Percentiles rank a stretch among this genome's conserved stretches.
Evolutionary conservation across 225 moss, liverwort and hornwort genomes (phyloP).

Genomic region (Takakia lepidozioides): DNA sequence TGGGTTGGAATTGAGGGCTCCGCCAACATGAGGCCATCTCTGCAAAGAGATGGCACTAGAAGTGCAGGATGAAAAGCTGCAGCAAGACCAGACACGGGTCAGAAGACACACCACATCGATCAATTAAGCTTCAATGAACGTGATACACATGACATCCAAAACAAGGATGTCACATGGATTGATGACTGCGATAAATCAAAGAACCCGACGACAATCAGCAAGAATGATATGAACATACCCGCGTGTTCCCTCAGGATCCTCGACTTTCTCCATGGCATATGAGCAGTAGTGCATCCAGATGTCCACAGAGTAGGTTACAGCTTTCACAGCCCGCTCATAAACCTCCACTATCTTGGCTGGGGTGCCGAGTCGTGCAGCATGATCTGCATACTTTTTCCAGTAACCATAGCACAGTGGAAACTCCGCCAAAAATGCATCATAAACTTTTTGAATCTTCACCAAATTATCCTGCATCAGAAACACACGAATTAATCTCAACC

Average conservation of each 20-base stretch:
- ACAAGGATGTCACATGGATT: conserved; percentile 66
- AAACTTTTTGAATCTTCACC: conserved; percentile 64
- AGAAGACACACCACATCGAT: conserved; percentile 82
- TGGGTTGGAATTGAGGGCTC: conserved; percentile 77
- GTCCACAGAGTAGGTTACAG: conserved; percentile 94
- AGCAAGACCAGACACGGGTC: conserved; percentile 98
- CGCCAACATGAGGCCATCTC: conserved; percentile 97
- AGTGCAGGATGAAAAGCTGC: conserved; percentile 96
- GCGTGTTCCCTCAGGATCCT: conserved; percentile 58
- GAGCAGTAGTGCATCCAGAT: conserved; percentile 97
- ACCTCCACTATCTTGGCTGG: conserved; percentile 71
- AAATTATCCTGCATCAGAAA: conserved; percentile 42
- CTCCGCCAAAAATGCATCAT: conserved; percentile 80
- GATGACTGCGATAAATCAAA: conserved; percentile 43
- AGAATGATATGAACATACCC: conserved; percentile 60
- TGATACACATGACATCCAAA: conserved; percentile 40
- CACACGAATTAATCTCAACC: neutral
- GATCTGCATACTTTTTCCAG: conserved; percentile 98
- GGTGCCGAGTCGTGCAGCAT: conserved; percentile 61
- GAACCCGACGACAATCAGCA: conserved; percentile 43
- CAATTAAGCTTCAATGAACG: conserved; percentile 39
- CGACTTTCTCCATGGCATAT: conserved; percentile 84
- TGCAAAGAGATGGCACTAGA: conserved; percentile 91
- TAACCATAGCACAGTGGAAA: conserved; percentile 96
- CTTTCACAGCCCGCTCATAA: conserved; percentile 83